Evolutionary conservation across 2,329 filamentous ascomycete genomes (phyloP), one percentile per base, ranked within the genome.

Genomic region (Diplocarpon rosae): DNA sequence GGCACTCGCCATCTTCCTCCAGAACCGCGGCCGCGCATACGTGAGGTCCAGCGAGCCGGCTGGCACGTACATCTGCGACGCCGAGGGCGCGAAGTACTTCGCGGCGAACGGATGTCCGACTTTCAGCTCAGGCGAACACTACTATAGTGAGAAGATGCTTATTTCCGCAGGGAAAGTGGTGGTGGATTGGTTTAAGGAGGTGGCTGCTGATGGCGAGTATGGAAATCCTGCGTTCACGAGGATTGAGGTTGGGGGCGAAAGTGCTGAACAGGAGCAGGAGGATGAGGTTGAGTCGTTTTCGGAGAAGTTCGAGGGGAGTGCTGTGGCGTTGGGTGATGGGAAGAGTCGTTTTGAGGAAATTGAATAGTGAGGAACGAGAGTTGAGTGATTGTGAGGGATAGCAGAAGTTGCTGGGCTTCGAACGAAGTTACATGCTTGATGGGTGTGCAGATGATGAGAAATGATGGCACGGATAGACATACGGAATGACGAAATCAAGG

Each of bases 71-170:
- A 61, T 86, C 6, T 65, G 72, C 0, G 72, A 73, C 0, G 66
- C 73, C 1, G 58, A 67, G 1, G 71, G 73, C 7, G 32, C 12
- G 13, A 49, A 50, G 12, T 14, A 31, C n/a, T 20, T 55, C 15
- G 41, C 67, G 0, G 52, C 62, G 10, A 66, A 73, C 35, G 81
- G 82, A 5, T 83, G 76, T 51, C 82, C 83, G 4, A 72, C 78
- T 49, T 83, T 82, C 62, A 80, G 81, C n/a, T 74, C 80, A 1
- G 81, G 81, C 3, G 76, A 83, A 49, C 55, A 63, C 1, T 58
- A 69, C 29, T 69, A 77, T 56, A 65, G 66, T 7, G 85, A 93
- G 60, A 67, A 69, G 31, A 72, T 85, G 49, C 70, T 89, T 42
- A 66, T 81, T 11, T 61, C 59, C 10, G 71, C 74, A 0, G 72